Evolutionary conservation across 2,329 filamentous ascomycete genomes (phyloP).

Genomic region (Penicillium sp.): DNA sequence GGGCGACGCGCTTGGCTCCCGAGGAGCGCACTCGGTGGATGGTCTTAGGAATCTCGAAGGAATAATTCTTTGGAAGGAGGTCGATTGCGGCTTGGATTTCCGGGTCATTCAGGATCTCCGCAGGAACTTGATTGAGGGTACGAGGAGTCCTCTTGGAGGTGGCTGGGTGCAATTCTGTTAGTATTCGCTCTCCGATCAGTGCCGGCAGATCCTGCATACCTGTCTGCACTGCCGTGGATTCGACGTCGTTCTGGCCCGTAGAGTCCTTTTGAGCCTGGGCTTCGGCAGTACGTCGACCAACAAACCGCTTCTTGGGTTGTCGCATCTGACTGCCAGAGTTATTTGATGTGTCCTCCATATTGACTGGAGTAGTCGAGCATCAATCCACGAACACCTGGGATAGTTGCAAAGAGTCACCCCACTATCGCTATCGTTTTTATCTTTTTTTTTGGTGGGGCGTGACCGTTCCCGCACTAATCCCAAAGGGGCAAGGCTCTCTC

Average conservation of each 20-base stretch:
- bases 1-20: conserved; percentile 77
- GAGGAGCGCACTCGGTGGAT: conserved; percentile 88
- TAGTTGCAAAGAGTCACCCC: conserved; percentile 13
- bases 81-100: conserved; percentile 85
- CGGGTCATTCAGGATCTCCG: conserved; percentile 80
- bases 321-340: conserved; percentile 40
- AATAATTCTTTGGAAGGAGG: conserved; percentile 92
- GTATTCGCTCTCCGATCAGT: conserved; percentile 19
- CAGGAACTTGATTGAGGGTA: conserved; percentile 87
- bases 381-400: not conserved
- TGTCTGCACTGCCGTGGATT: conserved; percentile 58
- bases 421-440: conserved; percentile 19
- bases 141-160: conserved; percentile 73
- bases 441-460: conserved; percentile 26
- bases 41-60: conserved; percentile 97
- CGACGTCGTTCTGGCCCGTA: conserved; percentile 64
- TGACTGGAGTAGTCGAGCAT: conserved; percentile 1
- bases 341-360: conserved; percentile 29
- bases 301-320: conserved; percentile 90
- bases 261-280: conserved; percentile 59
- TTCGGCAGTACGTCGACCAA: conserved; percentile 75
- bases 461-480: conserved; percentile 21
- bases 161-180: conserved; percentile 53
- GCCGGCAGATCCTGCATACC: conserved; percentile 31
- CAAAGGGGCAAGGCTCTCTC: conserved; percentile 30